These are phyloP conservation scores for Jimgerdemannia flammicorona DNA, from an alignment of 192 early-diverging fungal genomes.

Conservation along the genomic window DNA sequence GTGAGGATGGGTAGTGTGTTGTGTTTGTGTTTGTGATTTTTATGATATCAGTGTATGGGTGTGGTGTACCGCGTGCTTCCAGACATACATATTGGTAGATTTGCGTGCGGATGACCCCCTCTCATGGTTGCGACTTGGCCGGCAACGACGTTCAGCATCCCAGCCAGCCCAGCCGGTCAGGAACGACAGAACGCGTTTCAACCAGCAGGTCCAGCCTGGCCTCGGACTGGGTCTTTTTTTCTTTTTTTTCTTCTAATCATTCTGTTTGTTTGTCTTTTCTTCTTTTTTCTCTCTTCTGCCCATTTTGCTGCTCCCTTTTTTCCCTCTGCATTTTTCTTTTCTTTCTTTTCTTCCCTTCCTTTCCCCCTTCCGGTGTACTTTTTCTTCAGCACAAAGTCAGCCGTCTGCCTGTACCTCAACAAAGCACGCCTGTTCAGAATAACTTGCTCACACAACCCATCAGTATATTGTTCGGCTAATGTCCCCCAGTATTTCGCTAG, in stretches of 20 bases:
- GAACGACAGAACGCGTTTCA: neutral
- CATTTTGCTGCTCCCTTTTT: neutral
- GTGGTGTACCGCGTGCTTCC: neutral
- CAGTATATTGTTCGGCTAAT: no score
- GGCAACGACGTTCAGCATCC: neutral
- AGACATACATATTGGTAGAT: neutral
- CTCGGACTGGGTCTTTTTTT: neutral
- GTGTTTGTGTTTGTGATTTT: neutral
- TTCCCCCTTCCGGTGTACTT: no score
- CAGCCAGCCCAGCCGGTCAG: neutral
- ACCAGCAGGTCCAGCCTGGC: neutral
- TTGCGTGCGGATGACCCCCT: neutral
- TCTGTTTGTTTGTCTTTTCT: neutral
- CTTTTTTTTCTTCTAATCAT: neutral
- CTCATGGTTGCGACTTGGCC: neutral
- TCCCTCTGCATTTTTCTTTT: no score
- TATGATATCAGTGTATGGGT: neutral
- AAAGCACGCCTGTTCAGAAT: no score
- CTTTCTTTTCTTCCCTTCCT: no score
- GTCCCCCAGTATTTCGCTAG: no score
- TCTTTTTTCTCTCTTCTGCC: neutral
- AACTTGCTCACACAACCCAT: no score
- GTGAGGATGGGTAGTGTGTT: neutral
- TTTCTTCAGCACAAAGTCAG: no score
- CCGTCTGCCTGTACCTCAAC: no score